phyloP scores from a whole-genome alignment of 148 eudicot species.

The Simmondsia chinensis region DNA sequence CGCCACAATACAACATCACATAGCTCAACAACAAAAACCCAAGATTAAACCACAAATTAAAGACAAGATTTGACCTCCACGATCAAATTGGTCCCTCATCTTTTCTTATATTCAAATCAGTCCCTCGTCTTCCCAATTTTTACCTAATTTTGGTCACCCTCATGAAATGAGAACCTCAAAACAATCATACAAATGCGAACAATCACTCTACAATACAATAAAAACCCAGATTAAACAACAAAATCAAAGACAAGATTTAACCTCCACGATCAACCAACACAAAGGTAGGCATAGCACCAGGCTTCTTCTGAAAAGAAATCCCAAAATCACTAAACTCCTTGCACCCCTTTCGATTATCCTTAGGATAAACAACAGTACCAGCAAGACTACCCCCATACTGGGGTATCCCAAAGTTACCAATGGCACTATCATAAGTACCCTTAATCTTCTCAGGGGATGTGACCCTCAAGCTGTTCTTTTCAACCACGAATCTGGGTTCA shows the following conservation, averaged over 20 bases:
- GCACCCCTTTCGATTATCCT: slow-evolving; percentile 68
- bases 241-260: neutral
- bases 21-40: too few relatives aligned
- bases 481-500: slow-evolving; percentile 65
- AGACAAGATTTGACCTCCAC: slow-evolving; percentile 38
- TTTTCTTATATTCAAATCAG: too few relatives aligned
- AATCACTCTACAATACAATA: too few relatives aligned
- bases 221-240: too few relatives aligned
- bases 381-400: slow-evolving; percentile 86
- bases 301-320: slow-evolving; percentile 58
- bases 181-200: too few relatives aligned
- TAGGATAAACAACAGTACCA: slow-evolving; percentile 68
- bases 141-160: too few relatives aligned
- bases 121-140: too few relatives aligned
- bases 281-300: slow-evolving; percentile 80
- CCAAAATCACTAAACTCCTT: slow-evolving; percentile 36
- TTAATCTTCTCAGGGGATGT: slow-evolving; percentile 59
- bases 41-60: too few relatives aligned
- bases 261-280: slow-evolving; percentile 93
- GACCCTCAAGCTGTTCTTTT: slow-evolving; percentile 80
- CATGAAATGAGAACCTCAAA: too few relatives aligned
- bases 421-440: slow-evolving; percentile 74
- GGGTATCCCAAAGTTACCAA: slow-evolving; percentile 92
- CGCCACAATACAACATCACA: too few relatives aligned
- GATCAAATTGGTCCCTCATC: too few relatives aligned